Conservation (phyloP, 2,329 filamentous ascomycete genomes). For the Apiospora sp. region DNA sequence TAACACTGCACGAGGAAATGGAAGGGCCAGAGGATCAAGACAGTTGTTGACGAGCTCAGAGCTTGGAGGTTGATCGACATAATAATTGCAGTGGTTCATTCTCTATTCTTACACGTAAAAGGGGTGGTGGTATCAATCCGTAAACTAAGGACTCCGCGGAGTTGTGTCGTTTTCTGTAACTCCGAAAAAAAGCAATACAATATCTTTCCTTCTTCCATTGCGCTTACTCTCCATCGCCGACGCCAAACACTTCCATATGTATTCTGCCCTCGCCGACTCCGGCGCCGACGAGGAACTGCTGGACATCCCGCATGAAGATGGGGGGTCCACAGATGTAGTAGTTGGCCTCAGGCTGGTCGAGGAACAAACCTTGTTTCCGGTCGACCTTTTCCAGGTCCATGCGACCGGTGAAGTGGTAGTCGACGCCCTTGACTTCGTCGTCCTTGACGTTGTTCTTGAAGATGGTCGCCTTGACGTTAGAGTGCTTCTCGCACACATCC, state of each 20-base stretch:
- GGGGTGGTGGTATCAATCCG: constrained; percentile 12
- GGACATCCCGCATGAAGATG: constrained; percentile 71
- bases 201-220: background rate
- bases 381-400: constrained; percentile 66
- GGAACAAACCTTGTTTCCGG: constrained; percentile 59
- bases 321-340: constrained; percentile 79
- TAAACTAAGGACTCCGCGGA: background rate
- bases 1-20: background rate
- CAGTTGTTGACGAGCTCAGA: background rate
- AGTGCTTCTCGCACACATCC: constrained; percentile 49
- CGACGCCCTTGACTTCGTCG: constrained; percentile 54
- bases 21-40: background rate
- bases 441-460: constrained; percentile 63
- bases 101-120: background rate
- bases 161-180: background rate
- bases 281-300: constrained; percentile 57
- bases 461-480: constrained; percentile 60
- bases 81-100: background rate
- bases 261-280: constrained; percentile 68
- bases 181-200: background rate
- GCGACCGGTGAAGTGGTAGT: constrained; percentile 67
- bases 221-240: constrained; percentile 50
- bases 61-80: background rate
- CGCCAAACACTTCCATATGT: constrained; percentile 74
- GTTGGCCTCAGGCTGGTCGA: constrained; percentile 61